Base-by-base conservation (phyloP, 768 basidiomycete species). In the Coprinellus aureogranulatus region DNA sequence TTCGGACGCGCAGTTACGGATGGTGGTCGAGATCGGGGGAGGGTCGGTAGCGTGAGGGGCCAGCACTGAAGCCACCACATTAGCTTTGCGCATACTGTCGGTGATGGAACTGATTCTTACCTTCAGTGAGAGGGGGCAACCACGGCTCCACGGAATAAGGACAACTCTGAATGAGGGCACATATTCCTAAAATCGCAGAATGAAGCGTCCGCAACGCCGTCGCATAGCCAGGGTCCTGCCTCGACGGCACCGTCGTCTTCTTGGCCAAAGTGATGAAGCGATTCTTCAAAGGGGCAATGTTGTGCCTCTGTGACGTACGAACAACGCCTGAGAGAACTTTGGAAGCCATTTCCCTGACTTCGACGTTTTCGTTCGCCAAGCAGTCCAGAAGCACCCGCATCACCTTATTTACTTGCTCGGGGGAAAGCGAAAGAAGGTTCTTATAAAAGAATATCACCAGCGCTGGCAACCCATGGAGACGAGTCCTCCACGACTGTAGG, bases 121-220 rank as follows among this genome's bases (percentile, higher is more conserved):
- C 82, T 77, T 91, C 89, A 34, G 89, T 89, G 53, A 92, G 77
- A 20, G 88, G 76, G 28, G 89, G 89, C 81, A 96, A 86, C 89
- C 94, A 98, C 45, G 86, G 80, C 64, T 96, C 95, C 2, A 97
- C 90, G 11, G 94, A 93, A 75, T 96, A 97, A 12, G 95, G 95
- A 72, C 90, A 90, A 57, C 94, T 95, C 68, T 93, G 91, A 51
- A 98, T 83, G 45, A 98, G 79, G 10, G 95, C 91, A 64, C 91
- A 92, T 52, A 94, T 79, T 28, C 95, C 95, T 50, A 98, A 81
- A 53, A 98, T 88, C 5, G 91, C 94, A 28, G 91, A 91, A 68
- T 97, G 94, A 55, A 95, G 77, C 48, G 81, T 79, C 46, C 86
- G 83, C 62, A 94, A 68, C 12, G 84, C 79, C 54, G 86, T 84